These are phyloP conservation scores for Plasmodium cynomolgi DNA, from an alignment of 169 alveolate species.

Conservation along the genomic window DNA sequence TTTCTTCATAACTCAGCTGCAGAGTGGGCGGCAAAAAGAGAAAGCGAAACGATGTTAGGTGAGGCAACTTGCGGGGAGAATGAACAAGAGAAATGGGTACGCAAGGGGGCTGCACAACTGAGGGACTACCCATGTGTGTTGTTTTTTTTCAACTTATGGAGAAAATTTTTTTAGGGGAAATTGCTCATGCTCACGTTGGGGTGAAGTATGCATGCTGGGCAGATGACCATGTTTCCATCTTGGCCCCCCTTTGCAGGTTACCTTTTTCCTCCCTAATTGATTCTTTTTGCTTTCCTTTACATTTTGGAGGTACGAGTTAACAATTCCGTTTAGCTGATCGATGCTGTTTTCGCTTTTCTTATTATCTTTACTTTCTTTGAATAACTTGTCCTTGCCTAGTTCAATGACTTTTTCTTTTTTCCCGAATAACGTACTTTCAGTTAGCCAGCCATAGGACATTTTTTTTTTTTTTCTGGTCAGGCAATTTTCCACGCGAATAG, in stretches of 20 bases:
- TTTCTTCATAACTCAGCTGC: conserved; percentile 48
- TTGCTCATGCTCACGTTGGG: not conserved
- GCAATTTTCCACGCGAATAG: not conserved
- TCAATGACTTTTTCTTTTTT: conserved; percentile 70
- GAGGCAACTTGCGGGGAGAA: not conserved
- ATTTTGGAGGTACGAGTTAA: conserved; percentile 65
- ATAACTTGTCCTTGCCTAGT: conserved; percentile 50
- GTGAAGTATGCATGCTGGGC: not conserved
- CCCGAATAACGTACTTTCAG: conserved; percentile 62
- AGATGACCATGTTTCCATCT: not conserved
- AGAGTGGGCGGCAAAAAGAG: not conserved
- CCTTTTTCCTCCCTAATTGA: conserved; percentile 52
- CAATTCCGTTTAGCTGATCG: conserved; percentile 58
- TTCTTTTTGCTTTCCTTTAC: conserved; percentile 54
- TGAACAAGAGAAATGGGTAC: not conserved
- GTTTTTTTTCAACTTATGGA: not conserved
- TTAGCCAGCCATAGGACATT: conserved; percentile 75
- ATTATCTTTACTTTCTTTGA: conserved; percentile 45
- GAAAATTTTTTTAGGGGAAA: not conserved
- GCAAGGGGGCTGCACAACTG: not conserved
- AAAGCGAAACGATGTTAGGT: not conserved
- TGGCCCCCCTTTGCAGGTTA: not conserved
- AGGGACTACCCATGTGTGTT: not conserved
- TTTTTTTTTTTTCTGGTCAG: conserved; percentile 28
- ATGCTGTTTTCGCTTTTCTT: conserved; percentile 68